These are phyloP conservation scores for Capsella rubella DNA, from an alignment of 441 rosid genomes.

Conservation along the genomic window DNA sequence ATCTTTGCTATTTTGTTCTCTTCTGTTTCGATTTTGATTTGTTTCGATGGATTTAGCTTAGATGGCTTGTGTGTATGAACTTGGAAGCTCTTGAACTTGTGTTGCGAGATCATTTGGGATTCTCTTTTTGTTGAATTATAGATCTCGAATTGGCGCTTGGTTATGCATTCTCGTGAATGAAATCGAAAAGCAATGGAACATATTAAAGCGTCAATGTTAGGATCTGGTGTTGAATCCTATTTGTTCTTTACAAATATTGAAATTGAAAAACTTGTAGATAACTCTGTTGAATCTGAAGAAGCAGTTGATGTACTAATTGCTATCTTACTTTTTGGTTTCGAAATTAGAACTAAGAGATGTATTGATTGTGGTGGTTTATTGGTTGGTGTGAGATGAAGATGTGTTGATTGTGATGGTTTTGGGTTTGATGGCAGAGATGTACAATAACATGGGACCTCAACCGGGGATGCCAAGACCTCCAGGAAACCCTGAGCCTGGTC, in stretches of 20 bases:
- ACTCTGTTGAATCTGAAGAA: constrained; percentile 3
- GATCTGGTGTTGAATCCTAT: constrained; percentile 5
- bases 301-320: not conserved
- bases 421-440: constrained; percentile 64
- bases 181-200: not conserved
- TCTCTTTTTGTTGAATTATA: not conserved
- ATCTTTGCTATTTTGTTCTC: constrained; percentile 10
- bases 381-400: constrained; percentile 13
- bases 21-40: not conserved
- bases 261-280: not conserved
- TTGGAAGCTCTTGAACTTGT: not conserved
- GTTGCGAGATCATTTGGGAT: too few species aligned
- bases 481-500: constrained; percentile 68
- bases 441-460: constrained; percentile 71
- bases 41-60: not conserved
- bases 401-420: constrained; percentile 14
- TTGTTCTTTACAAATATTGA: not conserved
- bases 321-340: not conserved
- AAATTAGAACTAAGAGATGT: not conserved
- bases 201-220: not conserved
- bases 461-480: constrained; percentile 77
- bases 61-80: not conserved
- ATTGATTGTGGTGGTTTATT: constrained; percentile 12
- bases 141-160: constrained; percentile 15
- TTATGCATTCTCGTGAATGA: constrained; percentile 18